Evolutionary conservation across 768 basidiomycete species (phyloP), one percentile per base, ranked within the genome.

Genomic region (Boletus fagicola): DNA sequence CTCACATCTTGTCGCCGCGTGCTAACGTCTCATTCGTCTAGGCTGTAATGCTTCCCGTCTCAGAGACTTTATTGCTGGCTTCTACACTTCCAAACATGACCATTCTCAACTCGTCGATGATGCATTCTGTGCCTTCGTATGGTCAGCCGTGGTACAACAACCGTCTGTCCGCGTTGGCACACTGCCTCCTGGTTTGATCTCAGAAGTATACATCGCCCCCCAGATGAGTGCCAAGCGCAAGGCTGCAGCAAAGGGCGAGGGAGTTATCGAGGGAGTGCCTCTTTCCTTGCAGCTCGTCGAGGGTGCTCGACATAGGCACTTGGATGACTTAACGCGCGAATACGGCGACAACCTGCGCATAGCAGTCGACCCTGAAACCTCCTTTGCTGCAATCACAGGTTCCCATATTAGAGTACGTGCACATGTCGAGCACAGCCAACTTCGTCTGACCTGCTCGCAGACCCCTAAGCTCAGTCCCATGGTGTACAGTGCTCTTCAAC

Each of bases 401-500:
- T 89, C 88, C 13, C 92, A 94, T 73, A 85, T 87, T 53, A 78
- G 87, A 62, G 93, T 94, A 62, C 43, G 87, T 75, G 13, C 24
- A 26, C 48, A 18, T 30, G 16, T 43, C 3, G 16, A 39, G 31
- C 55, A 35, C 5, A 26, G 40, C 9, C 49, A 20, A 10, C 24
- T 18, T 16, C 39, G 46, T 42, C 65, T 65, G 58, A 65, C 49
- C 53, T 26, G 39, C 22, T 51, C 38, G 1, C 62, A 94, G 92
- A 84, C 87, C 44, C 75, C 88, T 0, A 92, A 90, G 70, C 75
- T 95, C 63, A 92, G 86, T 48, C 86, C 88, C 0, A 88, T 89
- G 85, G 89, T 94, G 3, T 95, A 93, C 68, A 83, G 85, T 16
- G 85, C 87, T 6, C 80, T 96, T 15, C 92, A 94, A 67, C 77